Conservation (phyloP, 2,329 filamentous ascomycete species). For the Chalara sp. region DNA sequence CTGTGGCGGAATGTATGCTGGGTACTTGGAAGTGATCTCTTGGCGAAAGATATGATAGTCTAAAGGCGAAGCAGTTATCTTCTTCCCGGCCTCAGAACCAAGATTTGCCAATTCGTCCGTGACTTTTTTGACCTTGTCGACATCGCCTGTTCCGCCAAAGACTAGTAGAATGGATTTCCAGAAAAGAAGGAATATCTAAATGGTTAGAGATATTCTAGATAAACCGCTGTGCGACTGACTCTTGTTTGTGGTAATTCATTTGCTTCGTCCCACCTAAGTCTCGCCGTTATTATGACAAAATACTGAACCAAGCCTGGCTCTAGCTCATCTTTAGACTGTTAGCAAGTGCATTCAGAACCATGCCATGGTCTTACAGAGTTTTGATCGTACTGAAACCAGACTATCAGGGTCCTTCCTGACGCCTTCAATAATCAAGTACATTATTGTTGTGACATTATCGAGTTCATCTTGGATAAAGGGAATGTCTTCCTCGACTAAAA, state of each 20-base stretch:
- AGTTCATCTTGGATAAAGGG: slow-evolving; percentile 46
- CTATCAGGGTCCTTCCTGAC: slow-evolving; percentile 44
- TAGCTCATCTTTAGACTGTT: slow-evolving; percentile 37
- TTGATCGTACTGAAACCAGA: slow-evolving; percentile 30
- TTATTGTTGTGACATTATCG: slow-evolving; percentile 55
- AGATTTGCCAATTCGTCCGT: slow-evolving; percentile 48
- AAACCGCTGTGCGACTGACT: slow-evolving; percentile 35
- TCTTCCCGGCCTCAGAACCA: slow-evolving; percentile 47
- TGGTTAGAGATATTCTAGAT: slow-evolving; percentile 15
- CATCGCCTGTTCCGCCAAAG: slow-evolving; percentile 72
- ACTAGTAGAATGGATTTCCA: slow-evolving; percentile 88
- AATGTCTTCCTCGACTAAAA: slow-evolving; percentile 25
- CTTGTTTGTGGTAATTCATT: slow-evolving; percentile 56
- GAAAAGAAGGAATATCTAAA: slow-evolving; percentile 68
- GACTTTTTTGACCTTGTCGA: slow-evolving; percentile 66
- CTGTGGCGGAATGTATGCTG: slow-evolving; percentile 85
- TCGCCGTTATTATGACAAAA: slow-evolving; percentile 62
- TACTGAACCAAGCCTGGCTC: slow-evolving; percentile 65
- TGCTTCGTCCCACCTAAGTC: slow-evolving; percentile 67
- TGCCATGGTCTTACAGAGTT: slow-evolving; percentile 37
- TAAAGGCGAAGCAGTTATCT: slow-evolving; percentile 86
- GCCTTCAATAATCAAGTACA: slow-evolving; percentile 54
- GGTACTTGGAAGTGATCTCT: slow-evolving; percentile 96
- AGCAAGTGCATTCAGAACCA: slow-evolving; percentile 12
- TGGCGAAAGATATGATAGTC: slow-evolving; percentile 96